Evolutionary conservation across 2,329 filamentous ascomycete genomes (phyloP).

Genomic region (Sclerotinia nivalis): DNA sequence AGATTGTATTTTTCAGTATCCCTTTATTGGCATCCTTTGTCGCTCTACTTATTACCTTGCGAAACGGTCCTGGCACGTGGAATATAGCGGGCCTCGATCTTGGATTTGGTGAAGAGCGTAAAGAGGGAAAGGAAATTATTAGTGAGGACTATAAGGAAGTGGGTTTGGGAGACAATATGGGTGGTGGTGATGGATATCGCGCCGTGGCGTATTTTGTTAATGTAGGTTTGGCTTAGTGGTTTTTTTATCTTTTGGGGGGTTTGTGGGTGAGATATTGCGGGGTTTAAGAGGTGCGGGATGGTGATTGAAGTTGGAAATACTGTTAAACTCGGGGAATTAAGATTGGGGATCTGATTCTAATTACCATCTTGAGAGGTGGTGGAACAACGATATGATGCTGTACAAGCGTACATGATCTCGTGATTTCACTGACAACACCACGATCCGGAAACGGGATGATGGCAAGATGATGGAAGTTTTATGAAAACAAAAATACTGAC

Average conservation of each 20-base stretch:
- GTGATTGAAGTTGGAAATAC: background rate
- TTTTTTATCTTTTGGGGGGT: slow-evolving; percentile 49
- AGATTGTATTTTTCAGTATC: slow-evolving; percentile 27
- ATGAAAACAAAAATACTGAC: slow-evolving; percentile 18
- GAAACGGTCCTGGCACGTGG: slow-evolving; percentile 22
- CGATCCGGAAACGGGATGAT: background rate
- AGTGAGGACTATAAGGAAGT: background rate
- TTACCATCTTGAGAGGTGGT: background rate
- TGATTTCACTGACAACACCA: background rate
- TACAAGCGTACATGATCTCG: slow-evolving; percentile 17
- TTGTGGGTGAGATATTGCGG: background rate
- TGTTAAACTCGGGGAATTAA: no score
- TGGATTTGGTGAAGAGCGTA: background rate
- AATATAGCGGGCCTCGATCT: background rate
- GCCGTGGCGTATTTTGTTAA: slow-evolving; percentile 60
- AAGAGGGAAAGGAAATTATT: background rate
- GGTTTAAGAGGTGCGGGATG: background rate
- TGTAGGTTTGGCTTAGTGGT: slow-evolving; percentile 43
- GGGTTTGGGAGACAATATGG: slow-evolving; percentile 3
- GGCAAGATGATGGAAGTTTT: background rate
- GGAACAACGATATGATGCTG: background rate
- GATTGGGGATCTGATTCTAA: background rate
- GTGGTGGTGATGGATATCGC: slow-evolving; percentile 52
- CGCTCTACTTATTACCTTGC: slow-evolving; percentile 29
- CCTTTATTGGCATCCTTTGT: slow-evolving; percentile 30